Conservation (phyloP, 495 filamentous ascomycete species). For the Aspergillus indologenus region DNA sequence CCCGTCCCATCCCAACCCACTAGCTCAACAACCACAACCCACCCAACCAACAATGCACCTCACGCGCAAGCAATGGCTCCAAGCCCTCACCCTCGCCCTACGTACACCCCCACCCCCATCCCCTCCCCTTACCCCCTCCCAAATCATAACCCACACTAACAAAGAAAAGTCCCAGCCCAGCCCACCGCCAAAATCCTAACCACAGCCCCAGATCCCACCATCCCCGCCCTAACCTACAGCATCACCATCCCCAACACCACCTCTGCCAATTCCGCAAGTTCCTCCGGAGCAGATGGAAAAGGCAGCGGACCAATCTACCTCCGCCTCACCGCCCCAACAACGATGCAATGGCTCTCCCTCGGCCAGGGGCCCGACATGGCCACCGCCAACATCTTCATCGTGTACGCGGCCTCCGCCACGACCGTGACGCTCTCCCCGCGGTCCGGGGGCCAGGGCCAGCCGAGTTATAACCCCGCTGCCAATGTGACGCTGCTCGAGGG, state of each 20-base stretch:
- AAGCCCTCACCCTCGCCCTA: too few relatives aligned
- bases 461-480: neutral
- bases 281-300: too few relatives aligned
- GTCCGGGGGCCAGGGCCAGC: neutral
- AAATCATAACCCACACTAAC: too few relatives aligned
- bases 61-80: too few relatives aligned
- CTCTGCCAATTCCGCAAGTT: neutral
- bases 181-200: neutral
- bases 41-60: too few relatives aligned
- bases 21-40: too few relatives aligned
- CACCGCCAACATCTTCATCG: neutral
- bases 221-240: constrained; percentile 1
- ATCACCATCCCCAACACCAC: constrained; percentile 4
- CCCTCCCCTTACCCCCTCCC: too few relatives aligned
- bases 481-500: neutral
- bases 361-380: neutral
- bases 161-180: neutral
- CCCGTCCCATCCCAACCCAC: too few relatives aligned
- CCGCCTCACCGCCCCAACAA: neutral
- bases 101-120: too few relatives aligned
- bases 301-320: constrained; percentile 1
- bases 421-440: neutral
- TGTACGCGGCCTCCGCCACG: neutral
- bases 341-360: neutral
- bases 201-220: neutral